Percentiles rank a stretch among this genome's conserved stretches.
These are phyloP conservation scores for Papiliotrema laurentii DNA, from an alignment of 1,284 basidiomycete genomes.

Conservation along the genomic window DNA sequence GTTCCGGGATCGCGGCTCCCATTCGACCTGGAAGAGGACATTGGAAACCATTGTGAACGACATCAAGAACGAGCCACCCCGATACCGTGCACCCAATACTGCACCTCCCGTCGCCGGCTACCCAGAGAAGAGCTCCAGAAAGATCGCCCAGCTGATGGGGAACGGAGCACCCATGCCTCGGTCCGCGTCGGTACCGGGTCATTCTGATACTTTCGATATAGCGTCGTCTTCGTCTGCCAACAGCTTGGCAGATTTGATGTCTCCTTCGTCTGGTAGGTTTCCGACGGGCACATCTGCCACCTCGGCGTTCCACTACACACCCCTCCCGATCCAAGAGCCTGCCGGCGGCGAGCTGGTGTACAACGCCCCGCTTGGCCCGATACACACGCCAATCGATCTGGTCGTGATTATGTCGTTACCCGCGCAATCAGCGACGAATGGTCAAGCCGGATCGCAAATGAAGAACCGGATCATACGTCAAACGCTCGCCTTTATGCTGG, in stretches of 20 bases:
- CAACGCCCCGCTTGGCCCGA: constrained; percentile 55
- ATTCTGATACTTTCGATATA: not conserved
- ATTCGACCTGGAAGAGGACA: constrained; percentile 80
- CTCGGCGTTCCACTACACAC: not conserved
- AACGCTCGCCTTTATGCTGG: constrained; percentile 76
- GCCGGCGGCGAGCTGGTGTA: constrained; percentile 26
- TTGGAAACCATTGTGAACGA: constrained; percentile 65
- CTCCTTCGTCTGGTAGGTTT: not conserved
- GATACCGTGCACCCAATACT: constrained; percentile 4
- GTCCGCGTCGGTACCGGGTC: not conserved
- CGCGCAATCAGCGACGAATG: constrained; percentile 57
- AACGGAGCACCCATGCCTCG: constrained; percentile 7
- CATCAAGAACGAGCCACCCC: not conserved
- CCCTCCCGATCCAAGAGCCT: not conserved
- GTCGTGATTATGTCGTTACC: constrained; percentile 88
- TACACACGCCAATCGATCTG: constrained; percentile 84
- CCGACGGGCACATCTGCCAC: not conserved
- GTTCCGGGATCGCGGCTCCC: constrained; percentile 81
- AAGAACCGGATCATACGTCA: constrained; percentile 80
- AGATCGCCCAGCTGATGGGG: constrained; percentile 26
- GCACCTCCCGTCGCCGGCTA: not conserved
- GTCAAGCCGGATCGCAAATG: constrained; percentile 45
- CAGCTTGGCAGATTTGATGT: not conserved
- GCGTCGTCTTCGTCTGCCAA: not conserved
- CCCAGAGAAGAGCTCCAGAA: constrained; percentile 12